phyloP scores from a whole-genome alignment of 768 basidiomycete genomes.

The Amanita rubescens region DNA sequence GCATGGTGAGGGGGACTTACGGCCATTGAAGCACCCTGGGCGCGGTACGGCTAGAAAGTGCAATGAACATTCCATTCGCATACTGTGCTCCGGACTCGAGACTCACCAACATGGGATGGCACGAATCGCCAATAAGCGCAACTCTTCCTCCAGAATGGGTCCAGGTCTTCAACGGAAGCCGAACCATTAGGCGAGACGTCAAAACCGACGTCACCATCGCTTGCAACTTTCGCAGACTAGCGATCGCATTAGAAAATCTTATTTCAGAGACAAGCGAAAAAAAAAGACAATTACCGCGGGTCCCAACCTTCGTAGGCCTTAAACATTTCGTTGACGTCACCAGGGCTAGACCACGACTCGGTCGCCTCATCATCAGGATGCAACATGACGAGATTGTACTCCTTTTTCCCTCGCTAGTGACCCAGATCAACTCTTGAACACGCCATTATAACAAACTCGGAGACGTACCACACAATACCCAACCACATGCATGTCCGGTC shows the following conservation, averaged over 20 bases:
- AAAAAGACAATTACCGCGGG: slow-evolving; percentile 26
- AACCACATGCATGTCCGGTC: slow-evolving; percentile 33
- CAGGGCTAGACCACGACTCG: slow-evolving; percentile 39
- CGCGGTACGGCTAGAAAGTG: slow-evolving; percentile 37
- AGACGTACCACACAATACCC: slow-evolving; percentile 30
- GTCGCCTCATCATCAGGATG: slow-evolving; percentile 31
- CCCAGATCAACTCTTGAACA: background rate
- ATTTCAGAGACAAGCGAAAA: background rate
- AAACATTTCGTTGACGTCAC: slow-evolving; percentile 38
- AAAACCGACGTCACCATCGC: slow-evolving; percentile 37
- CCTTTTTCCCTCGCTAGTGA: slow-evolving; percentile 28
- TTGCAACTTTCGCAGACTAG: slow-evolving; percentile 38
- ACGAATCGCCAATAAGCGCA: slow-evolving; percentile 45
- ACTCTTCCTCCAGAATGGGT: slow-evolving; percentile 36
- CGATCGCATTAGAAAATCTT: background rate
- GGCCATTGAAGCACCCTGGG: slow-evolving; percentile 50
- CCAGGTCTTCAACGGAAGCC: slow-evolving; percentile 41
- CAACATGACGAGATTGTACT: slow-evolving; percentile 39
- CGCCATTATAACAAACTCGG: background rate
- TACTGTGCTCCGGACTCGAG: background rate
- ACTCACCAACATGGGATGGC: slow-evolving; percentile 53
- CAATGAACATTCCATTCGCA: background rate
- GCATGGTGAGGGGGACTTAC: slow-evolving; percentile 17
- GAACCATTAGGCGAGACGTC: slow-evolving; percentile 42
- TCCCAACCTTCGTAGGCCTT: slow-evolving; percentile 42